phyloP scores from a whole-genome alignment of 1,139 yeast species.

The Nakaseomyces kungkrabaensis region DNA sequence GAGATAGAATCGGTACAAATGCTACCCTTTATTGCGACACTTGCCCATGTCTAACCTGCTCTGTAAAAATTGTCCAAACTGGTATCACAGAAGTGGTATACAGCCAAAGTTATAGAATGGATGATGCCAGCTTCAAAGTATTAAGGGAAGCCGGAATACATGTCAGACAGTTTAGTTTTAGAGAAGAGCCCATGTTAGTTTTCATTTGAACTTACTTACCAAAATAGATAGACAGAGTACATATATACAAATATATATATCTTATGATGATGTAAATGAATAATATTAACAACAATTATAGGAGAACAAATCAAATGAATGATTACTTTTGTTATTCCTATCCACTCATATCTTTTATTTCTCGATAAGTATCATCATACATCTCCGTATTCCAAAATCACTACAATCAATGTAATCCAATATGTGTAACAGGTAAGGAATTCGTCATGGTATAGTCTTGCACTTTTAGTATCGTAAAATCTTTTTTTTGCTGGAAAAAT shows the following conservation, averaged over 20 bases:
- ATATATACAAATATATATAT: background rate
- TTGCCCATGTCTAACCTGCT: slow-evolving; percentile 93
- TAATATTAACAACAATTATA: too few relatives aligned
- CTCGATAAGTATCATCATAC: too few relatives aligned
- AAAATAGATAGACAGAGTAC: background rate
- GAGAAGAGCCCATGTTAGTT: slow-evolving; percentile 22
- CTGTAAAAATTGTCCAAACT: slow-evolving; percentile 86
- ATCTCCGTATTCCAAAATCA: too few relatives aligned
- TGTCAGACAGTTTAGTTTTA: slow-evolving; percentile 54
- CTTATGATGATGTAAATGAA: background rate
- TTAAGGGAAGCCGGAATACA: slow-evolving; percentile 63
- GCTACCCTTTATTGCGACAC: slow-evolving; percentile 84
- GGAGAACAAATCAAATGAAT: too few relatives aligned
- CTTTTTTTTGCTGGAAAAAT: background rate
- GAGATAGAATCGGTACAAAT: slow-evolving; percentile 63
- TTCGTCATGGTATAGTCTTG: too few relatives aligned
- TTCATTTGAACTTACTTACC: slow-evolving; percentile 10
- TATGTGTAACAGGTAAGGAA: too few relatives aligned
- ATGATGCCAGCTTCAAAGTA: slow-evolving; percentile 57
- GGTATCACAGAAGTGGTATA: slow-evolving; percentile 92
- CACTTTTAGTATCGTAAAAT: background rate
- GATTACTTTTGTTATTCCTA: too few relatives aligned
- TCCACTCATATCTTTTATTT: too few relatives aligned
- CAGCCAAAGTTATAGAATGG: slow-evolving; percentile 90
- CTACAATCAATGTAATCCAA: too few relatives aligned